Evolutionary conservation across 2,329 filamentous ascomycete genomes (phyloP).

Genomic region (Sordariomycetes sp.): DNA sequence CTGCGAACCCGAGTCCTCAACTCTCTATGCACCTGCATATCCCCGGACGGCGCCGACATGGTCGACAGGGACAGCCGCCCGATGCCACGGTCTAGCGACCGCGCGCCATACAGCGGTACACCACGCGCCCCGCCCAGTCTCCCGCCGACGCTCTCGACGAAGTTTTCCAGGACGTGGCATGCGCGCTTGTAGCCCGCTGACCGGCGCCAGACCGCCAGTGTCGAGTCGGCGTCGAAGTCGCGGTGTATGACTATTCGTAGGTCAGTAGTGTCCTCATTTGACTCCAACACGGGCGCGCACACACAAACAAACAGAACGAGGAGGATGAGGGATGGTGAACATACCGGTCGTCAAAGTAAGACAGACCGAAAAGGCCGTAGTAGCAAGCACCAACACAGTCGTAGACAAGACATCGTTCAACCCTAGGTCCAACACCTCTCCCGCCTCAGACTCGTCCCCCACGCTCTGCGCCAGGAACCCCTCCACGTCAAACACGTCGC

Average conservation of each 20-base stretch:
- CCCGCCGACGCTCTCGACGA: constrained; percentile 3
- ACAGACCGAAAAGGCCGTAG: constrained; percentile 7
- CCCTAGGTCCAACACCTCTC: background rate
- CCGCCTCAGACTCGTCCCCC: background rate
- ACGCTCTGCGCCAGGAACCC: constrained; percentile 3
- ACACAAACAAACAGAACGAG: background rate
- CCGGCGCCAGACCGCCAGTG: background rate
- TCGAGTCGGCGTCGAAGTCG: background rate
- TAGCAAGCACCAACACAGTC: constrained; percentile 9
- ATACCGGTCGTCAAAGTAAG: constrained; percentile 6
- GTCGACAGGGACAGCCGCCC: background rate
- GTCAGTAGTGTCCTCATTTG: background rate
- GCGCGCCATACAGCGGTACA: background rate
- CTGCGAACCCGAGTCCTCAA: background rate
- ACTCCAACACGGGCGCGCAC: too few relatives aligned
- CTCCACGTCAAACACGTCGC: constrained; percentile 4
- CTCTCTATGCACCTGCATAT: background rate
- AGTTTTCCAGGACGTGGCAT: background rate
- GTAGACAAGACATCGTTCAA: constrained; percentile 7
- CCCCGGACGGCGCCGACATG: background rate
- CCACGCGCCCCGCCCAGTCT: background rate
- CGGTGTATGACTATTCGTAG: background rate
- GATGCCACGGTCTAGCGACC: constrained; percentile 1
- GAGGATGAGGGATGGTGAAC: too few relatives aligned
- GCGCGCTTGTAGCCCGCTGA: background rate